A percentile compares a stretch with the other conserved stretches of the same genome.
phyloP scores from a whole-genome alignment of 2,329 filamentous ascomycete genomes.

The Colletotrichum theobromicola region DNA sequence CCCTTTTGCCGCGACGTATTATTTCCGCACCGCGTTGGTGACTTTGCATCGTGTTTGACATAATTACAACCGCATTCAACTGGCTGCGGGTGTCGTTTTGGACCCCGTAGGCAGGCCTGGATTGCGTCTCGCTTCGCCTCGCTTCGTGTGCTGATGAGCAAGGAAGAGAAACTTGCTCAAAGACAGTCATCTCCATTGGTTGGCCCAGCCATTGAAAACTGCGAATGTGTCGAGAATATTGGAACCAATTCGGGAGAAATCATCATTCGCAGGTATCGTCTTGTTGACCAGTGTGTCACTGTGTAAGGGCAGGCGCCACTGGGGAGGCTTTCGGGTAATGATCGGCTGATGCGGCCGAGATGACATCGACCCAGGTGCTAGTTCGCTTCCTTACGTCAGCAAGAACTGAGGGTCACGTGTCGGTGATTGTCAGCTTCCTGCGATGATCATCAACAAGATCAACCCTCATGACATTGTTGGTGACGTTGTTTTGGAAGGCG shows the following conservation, averaged over 20 bases:
- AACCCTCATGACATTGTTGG: not conserved
- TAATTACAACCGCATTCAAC: not conserved
- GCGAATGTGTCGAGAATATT: not conserved
- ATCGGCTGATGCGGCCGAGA: not conserved
- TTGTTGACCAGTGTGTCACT: not conserved
- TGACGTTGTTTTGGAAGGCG: not conserved
- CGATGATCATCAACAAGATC: not conserved
- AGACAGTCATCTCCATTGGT: not conserved
- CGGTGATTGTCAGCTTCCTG: not conserved
- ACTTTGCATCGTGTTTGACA: not conserved
- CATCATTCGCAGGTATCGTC: not conserved
- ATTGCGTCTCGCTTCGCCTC: not conserved
- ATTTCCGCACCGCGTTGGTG: not conserved
- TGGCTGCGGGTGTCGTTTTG: not conserved
- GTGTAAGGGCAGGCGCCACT: not conserved
- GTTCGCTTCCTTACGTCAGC: not conserved
- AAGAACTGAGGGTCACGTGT: not conserved
- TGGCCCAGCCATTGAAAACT: not conserved
- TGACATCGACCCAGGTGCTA: not conserved
- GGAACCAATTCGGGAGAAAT: not conserved
- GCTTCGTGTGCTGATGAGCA: not conserved
- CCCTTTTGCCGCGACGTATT: not conserved
- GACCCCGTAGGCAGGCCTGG: not conserved
- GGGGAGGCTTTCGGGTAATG: not conserved
- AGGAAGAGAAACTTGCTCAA: not conserved